Evolutionary conservation across 495 filamentous ascomycete genomes (phyloP).

Genomic region (Penicillium dipodomyicola): DNA sequence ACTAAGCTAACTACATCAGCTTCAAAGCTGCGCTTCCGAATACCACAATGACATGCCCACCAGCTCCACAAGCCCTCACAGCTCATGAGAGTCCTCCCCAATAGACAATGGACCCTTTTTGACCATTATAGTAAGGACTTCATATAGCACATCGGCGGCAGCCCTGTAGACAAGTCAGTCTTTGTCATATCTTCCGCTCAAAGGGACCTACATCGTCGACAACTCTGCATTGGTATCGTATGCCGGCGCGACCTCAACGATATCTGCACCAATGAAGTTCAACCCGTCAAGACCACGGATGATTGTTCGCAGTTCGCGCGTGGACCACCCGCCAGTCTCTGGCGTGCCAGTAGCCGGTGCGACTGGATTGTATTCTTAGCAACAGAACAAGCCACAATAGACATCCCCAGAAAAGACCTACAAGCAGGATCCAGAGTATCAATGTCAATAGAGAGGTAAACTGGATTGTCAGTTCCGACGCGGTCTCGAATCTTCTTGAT

Average conservation of each 20-base stretch:
- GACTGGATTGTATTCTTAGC: slow-evolving; percentile 36
- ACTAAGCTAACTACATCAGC: background rate
- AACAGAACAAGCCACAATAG: background rate
- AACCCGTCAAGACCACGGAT: slow-evolving; percentile 71
- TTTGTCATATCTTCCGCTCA: background rate
- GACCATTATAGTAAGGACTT: slow-evolving; percentile 64
- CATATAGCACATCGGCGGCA: slow-evolving; percentile 64
- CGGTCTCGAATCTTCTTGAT: slow-evolving; percentile 71
- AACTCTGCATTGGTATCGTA: slow-evolving; percentile 70
- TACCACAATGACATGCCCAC: background rate
- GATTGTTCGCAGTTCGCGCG: slow-evolving; percentile 72
- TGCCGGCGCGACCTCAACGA: slow-evolving; percentile 71
- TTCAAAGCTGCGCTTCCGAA: background rate
- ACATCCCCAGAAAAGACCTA: slow-evolving; percentile 30
- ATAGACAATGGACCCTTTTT: slow-evolving; percentile 55
- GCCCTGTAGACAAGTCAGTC: slow-evolving; percentile 38
- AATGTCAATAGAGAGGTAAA: slow-evolving; percentile 86
- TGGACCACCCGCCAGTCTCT: slow-evolving; percentile 85
- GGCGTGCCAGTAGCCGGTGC: slow-evolving; percentile 83
- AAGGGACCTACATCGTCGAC: slow-evolving; percentile 52
- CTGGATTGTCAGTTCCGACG: slow-evolving; percentile 67
- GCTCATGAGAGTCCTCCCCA: slow-evolving; percentile 17
- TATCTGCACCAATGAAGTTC: slow-evolving; percentile 75
- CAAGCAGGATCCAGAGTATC: slow-evolving; percentile 85
- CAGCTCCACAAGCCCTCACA: background rate